These are phyloP conservation scores for Floccularia luteovirens DNA, from an alignment of 768 basidiomycete genomes.

Conservation along the genomic window DNA sequence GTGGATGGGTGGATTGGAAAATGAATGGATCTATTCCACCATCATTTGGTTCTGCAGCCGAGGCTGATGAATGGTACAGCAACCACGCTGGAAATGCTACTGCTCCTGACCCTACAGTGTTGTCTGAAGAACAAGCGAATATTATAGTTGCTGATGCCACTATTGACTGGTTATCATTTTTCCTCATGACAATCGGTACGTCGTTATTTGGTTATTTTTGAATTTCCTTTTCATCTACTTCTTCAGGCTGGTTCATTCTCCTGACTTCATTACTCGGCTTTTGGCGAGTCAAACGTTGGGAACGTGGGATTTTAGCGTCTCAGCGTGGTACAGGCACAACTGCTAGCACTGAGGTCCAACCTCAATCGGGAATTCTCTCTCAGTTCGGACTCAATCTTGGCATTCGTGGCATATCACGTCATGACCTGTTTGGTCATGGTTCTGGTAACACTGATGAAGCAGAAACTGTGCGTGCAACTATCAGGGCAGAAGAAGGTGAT, in stretches of 20 bases:
- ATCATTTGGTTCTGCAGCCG: slow-evolving; percentile 34
- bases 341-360: slow-evolving; percentile 11
- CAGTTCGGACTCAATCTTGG: slow-evolving; percentile 33
- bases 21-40: slow-evolving; percentile 22
- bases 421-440: slow-evolving; percentile 35
- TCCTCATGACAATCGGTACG: slow-evolving; percentile 83
- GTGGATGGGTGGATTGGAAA: slow-evolving; percentile 23
- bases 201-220: slow-evolving; percentile 5
- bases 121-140: slow-evolving; percentile 30
- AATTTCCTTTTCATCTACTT: slow-evolving; percentile 1
- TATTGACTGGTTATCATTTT: slow-evolving; percentile 92
- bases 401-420: slow-evolving; percentile 27
- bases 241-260: slow-evolving; percentile 35
- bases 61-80: slow-evolving; percentile 36
- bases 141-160: slow-evolving; percentile 55
- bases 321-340: slow-evolving; percentile 19
- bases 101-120: slow-evolving; percentile 11
- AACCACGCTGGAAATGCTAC: slow-evolving; percentile 16
- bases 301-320: slow-evolving; percentile 63
- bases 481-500: slow-evolving; percentile 24
- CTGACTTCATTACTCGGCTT: slow-evolving; percentile 87
- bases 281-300: slow-evolving; percentile 89
- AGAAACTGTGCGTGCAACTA: slow-evolving; percentile 13
- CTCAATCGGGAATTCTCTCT: slow-evolving; percentile 18
- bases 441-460: slow-evolving; percentile 31